Percentiles rank a stretch among this genome's conserved stretches.
Evolutionary conservation across 106 monocot genomes (phyloP).

Genomic region (Dactylorhiza incarnata): DNA sequence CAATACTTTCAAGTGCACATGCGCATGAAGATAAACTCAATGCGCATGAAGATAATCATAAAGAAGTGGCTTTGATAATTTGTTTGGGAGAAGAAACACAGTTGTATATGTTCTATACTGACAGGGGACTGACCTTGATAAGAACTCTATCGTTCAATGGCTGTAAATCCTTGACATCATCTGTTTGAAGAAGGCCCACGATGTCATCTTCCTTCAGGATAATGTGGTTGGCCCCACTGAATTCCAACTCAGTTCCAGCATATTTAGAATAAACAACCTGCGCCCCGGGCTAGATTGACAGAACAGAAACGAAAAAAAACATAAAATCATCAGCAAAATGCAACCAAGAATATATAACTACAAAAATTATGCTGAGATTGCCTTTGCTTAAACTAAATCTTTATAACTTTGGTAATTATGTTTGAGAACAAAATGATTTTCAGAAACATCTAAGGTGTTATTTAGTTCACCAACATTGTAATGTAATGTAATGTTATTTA

Average conservation of each 20-base stretch:
- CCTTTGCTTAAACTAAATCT: too few species aligned
- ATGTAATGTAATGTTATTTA: too few species aligned
- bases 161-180: slow-evolving; percentile 85
- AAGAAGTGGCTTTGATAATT: not conserved
- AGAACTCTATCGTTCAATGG: slow-evolving; percentile 82
- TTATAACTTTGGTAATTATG: too few species aligned
- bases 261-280: slow-evolving; percentile 85
- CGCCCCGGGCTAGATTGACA: slow-evolving; percentile 37
- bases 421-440: too few species aligned
- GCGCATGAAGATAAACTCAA: too few species aligned
- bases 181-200: slow-evolving; percentile 73
- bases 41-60: too few species aligned
- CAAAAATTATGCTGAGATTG: too few species aligned
- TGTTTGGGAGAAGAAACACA: not conserved
- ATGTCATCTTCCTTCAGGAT: slow-evolving; percentile 91
- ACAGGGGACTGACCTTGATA: slow-evolving; percentile 44
- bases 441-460: too few species aligned
- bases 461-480: too few species aligned
- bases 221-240: slow-evolving; percentile 62
- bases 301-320: not conserved
- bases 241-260: slow-evolving; percentile 87
- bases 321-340: not conserved
- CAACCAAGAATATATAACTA: too few species aligned
- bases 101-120: not conserved
- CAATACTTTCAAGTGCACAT: too few species aligned